A percentile compares a stretch with the other conserved stretches of the same genome.
These are phyloP conservation scores for Epichloe festucae DNA, from an alignment of 2,329 filamentous ascomycete genomes.

Conservation along the genomic window DNA sequence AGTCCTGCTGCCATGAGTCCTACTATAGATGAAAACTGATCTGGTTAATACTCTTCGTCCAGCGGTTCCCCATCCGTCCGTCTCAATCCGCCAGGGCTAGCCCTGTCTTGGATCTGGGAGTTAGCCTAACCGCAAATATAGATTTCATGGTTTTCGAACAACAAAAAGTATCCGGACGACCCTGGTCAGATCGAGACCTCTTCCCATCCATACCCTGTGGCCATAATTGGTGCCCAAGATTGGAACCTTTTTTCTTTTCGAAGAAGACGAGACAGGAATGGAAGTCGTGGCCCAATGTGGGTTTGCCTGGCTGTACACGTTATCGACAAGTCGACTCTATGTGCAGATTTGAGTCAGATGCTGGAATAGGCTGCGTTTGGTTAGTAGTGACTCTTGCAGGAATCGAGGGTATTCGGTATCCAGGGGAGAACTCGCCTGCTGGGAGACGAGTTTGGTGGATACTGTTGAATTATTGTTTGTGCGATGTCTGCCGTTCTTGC, in stretches of 20 bases:
- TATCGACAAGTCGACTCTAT: not conserved
- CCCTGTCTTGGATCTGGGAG: not conserved
- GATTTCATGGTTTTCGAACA: not conserved
- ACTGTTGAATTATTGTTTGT: too few relatives aligned
- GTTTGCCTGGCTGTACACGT: not conserved
- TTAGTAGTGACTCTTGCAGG: too few relatives aligned
- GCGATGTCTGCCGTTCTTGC: too few relatives aligned
- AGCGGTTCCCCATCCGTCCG: not conserved
- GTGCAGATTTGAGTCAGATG: not conserved
- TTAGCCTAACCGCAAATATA: not conserved
- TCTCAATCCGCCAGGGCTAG: not conserved
- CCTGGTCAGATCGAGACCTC: not conserved
- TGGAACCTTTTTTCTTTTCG: not conserved
- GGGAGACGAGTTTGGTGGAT: too few relatives aligned
- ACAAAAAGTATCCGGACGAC: not conserved
- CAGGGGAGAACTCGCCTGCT: too few relatives aligned
- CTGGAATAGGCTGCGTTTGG: too few relatives aligned
- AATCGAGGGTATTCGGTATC: too few relatives aligned
- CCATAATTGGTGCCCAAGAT: not conserved
- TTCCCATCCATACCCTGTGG: not conserved
- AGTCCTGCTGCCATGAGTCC: too few relatives aligned
- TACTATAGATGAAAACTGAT: not conserved
- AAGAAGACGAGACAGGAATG: not conserved
- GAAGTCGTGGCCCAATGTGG: not conserved
- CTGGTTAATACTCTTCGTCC: not conserved